A percentile compares a stretch with the other conserved stretches of the same genome.
phyloP scores from a whole-genome alignment of 2,329 filamentous ascomycete genomes.

The Cladosporium cucumerinum region DNA sequence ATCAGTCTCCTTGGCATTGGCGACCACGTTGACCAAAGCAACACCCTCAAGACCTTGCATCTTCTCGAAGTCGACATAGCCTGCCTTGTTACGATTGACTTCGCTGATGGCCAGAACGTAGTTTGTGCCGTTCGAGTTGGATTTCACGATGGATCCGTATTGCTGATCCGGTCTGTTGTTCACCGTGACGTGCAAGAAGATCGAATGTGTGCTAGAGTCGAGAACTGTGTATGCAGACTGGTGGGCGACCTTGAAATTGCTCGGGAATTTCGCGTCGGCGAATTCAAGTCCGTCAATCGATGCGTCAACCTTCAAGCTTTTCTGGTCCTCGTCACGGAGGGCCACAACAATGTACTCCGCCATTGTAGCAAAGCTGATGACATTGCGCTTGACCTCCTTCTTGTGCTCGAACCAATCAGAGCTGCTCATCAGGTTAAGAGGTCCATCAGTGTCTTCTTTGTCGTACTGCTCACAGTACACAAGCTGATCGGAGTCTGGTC shows the following conservation, averaged over 20 bases:
- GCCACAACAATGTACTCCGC: constrained; percentile 93
- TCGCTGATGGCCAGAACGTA: constrained; percentile 79
- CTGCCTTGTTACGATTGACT: constrained; percentile 74
- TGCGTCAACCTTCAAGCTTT: constrained; percentile 71
- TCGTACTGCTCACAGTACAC: constrained; percentile 62
- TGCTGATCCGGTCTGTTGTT: constrained; percentile 62
- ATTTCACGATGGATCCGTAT: constrained; percentile 90
- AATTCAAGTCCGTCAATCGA: constrained; percentile 83
- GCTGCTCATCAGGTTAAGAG: constrained; percentile 70
- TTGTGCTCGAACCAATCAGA: constrained; percentile 73
- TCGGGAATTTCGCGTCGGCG: constrained; percentile 79
- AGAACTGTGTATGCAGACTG: constrained; percentile 87
- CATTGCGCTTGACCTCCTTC: constrained; percentile 62
- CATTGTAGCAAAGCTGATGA: constrained; percentile 89
- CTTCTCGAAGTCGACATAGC: constrained; percentile 94
- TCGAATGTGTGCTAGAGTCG: constrained; percentile 88
- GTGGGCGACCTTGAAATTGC: constrained; percentile 74
- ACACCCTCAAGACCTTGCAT: constrained; percentile 90
- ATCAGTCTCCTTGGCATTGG: constrained; percentile 64
- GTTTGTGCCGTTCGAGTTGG: constrained; percentile 95
- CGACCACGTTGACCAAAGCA: constrained; percentile 78
- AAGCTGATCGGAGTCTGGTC: constrained; percentile 59
- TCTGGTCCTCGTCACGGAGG: constrained; percentile 61
- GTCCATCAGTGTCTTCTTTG: constrained; percentile 55
- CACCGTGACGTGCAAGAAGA: constrained; percentile 90